Percentiles rank a stretch among this genome's conserved stretches.
phyloP scores from a whole-genome alignment of 1,284 basidiomycete species.

The Cutaneotrichosporon daszewskae region DNA sequence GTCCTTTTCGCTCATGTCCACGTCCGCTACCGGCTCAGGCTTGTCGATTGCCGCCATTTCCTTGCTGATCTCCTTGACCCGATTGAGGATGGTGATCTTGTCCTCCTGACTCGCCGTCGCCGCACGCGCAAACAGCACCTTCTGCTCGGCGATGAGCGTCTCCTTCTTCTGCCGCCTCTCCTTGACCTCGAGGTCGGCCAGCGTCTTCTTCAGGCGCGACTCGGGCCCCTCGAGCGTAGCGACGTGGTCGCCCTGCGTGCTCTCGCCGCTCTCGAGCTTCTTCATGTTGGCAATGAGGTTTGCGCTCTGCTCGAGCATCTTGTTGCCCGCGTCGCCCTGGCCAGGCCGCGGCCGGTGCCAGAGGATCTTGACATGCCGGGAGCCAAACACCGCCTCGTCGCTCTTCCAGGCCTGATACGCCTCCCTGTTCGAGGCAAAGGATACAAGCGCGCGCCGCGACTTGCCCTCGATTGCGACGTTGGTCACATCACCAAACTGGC shows the following conservation, averaged over 20 bases:
- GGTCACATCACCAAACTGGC: constrained; percentile 85
- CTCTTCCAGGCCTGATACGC: constrained; percentile 85
- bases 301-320: constrained; percentile 71
- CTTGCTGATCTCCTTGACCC: constrained; percentile 69
- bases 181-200: constrained; percentile 43
- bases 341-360: constrained; percentile 89
- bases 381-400: constrained; percentile 87
- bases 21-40: constrained; percentile 33
- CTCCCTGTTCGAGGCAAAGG: constrained; percentile 76
- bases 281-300: constrained; percentile 61
- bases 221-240: constrained; percentile 34
- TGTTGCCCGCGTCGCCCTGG: constrained; percentile 66
- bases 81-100: constrained; percentile 72
- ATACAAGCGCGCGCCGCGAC: constrained; percentile 71
- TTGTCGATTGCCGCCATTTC: constrained; percentile 61
- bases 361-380: constrained; percentile 89
- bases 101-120: constrained; percentile 54
- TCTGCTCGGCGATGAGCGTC: constrained; percentile 82
- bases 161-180: constrained; percentile 72
- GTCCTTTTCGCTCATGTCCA: constrained; percentile 37
- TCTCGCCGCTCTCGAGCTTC: constrained; percentile 30
- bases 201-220: constrained; percentile 28
- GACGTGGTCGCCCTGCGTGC: constrained; percentile 25
- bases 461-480: constrained; percentile 83
- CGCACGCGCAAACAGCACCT: constrained; percentile 70